phyloP scores from a whole-genome alignment of 257 asterid species.

The Linderniella brevidens region DNA sequence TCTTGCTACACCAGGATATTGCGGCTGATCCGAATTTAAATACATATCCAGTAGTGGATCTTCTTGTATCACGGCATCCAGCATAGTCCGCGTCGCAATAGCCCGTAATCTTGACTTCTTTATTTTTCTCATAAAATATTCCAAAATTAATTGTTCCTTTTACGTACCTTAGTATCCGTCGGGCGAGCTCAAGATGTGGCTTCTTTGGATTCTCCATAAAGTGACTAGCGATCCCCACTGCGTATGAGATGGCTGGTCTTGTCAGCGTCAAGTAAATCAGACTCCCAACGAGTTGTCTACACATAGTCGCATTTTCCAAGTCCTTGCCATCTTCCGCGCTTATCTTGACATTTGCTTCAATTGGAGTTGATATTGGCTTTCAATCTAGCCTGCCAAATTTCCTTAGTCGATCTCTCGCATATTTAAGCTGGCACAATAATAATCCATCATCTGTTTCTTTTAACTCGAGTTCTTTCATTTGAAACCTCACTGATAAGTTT shows the following conservation, averaged over 20 bases:
- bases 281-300: conserved; percentile 1
- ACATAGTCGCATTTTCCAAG: conserved; percentile 7
- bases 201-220: conserved; percentile 10
- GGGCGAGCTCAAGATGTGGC: conserved; percentile 5
- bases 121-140: neutral
- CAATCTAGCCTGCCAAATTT: conserved; percentile 2
- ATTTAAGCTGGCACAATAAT: neutral
- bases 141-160: conserved; percentile 4
- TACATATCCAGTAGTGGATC: conserved; percentile 4
- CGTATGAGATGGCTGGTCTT: neutral
- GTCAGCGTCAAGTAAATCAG: conserved; percentile 6
- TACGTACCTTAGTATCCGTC: neutral
- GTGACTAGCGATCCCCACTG: conserved; percentile 1
- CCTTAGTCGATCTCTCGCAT: neutral
- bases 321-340: conserved; percentile 3
- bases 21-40: neutral
- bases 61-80: conserved; percentile 1
- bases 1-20: neutral
- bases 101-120: neutral
- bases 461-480: conserved; percentile 7
- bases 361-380: neutral
- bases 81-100: conserved; percentile 5
- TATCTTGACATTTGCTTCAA: conserved; percentile 5
- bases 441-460: neutral
- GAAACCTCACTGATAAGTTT: conserved; percentile 1